Base-by-base conservation (phyloP, 768 basidiomycete species). In the Podaxis sp. region DNA sequence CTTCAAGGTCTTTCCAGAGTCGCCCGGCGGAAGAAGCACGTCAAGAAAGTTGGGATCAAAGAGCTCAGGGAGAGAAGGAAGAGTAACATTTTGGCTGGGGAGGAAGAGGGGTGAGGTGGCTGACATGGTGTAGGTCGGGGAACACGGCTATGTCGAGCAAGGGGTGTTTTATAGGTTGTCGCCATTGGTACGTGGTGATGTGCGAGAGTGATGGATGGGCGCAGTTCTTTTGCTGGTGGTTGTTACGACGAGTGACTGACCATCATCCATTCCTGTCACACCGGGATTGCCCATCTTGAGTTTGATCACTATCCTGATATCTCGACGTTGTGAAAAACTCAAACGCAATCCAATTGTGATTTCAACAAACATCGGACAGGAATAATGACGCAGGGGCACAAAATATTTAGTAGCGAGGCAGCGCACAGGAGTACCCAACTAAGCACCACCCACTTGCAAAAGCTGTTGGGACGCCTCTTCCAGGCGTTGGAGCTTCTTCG, bases 11-110 rank as follows among this genome's bases (percentile, higher is more conserved):
- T 33, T 36, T 5, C 20, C 26, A 30, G 22, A 11, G n/a, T 30
- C 33, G 4, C 54, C 40, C 2, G 2, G 17, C 0, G 26, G 86
- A n/a, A 88, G 65, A 22, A 89, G 80, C 44, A 77, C 67, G 69
- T 88, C 80, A 55, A 88, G 80, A 65, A 84, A 88, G 66, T 81
- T 77, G 41, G 81, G 73, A 59, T 85, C 72, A 60, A 78, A 83
- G 30, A 90, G 82, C 67, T 89, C 87, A 2, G 81, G 82, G 51
- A 90, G 80, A 40, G 72, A 59, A 1, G 88, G 88, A 11, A 89
- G 74, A 4, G 80, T 77, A 55, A 87, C 75, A 50, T 72, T 76
- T 65, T 86, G 86, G 49, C 22, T 24, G 26, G 49, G 11, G 49
- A 50, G 41, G 77, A 66, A 6, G 73, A 69, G 7, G 66, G 57